Evolutionary conservation across 345 rosid genomes (phyloP).

Genomic region (Excoecaria agallocha): DNA sequence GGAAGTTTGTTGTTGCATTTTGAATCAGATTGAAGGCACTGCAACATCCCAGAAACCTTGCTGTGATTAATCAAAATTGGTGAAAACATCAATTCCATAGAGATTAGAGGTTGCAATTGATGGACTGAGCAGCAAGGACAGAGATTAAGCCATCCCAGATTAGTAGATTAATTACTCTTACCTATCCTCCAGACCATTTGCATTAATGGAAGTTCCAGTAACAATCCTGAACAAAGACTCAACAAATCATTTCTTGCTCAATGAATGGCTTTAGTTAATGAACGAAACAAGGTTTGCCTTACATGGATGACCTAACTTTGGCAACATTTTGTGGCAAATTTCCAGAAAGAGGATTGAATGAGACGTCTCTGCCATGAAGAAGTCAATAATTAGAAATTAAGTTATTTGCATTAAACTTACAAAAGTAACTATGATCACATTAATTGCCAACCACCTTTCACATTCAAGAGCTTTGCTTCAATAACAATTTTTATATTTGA

Average conservation of each 20-base stretch:
- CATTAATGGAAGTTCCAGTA: constrained; percentile 45
- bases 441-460: background rate
- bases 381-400: background rate
- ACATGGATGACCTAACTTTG: constrained; percentile 42
- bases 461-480: background rate
- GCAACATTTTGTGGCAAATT: constrained; percentile 33
- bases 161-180: constrained; percentile 10
- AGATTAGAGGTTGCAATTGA: background rate
- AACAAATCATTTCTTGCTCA: constrained; percentile 15
- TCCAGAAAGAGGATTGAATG: constrained; percentile 56
- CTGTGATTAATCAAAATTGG: constrained; percentile 23
- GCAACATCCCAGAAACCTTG: constrained; percentile 38
- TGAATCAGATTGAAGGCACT: constrained; percentile 39
- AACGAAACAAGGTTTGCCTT: constrained; percentile 19
- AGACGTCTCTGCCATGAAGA: constrained; percentile 45
- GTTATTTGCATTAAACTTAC: too few relatives aligned
- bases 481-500: background rate
- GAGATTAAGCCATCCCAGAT: background rate
- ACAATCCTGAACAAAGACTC: constrained; percentile 36
- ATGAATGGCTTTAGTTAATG: background rate
- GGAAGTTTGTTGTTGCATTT: constrained; percentile 40
- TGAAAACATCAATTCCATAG: background rate
- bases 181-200: constrained; percentile 34
- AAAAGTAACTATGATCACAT: background rate
- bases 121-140: background rate